These are phyloP conservation scores for Paramecium bursaria DNA, from an alignment of 73 alveolate species.

Conservation along the genomic window DNA sequence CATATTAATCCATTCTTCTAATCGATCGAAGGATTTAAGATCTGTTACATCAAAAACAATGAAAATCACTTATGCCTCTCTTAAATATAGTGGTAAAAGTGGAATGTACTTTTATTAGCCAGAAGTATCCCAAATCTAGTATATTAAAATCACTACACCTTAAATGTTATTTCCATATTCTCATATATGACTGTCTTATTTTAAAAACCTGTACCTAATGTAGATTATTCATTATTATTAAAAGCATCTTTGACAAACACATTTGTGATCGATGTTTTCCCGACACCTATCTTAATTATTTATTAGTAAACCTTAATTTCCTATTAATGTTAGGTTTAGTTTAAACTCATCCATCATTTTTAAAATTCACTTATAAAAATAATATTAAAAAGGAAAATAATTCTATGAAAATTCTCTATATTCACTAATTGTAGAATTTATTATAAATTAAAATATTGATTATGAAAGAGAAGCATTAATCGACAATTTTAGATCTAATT, in stretches of 20 bases:
- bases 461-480: no score
- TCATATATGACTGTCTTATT: neutral
- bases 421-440: no score
- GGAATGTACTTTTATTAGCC: constrained; percentile 85
- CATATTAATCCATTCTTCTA: constrained; percentile 77
- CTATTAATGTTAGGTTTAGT: no score
- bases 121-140: constrained; percentile 90
- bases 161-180: constrained; percentile 71
- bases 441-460: no score
- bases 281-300: no score
- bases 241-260: constrained; percentile 47
- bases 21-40: constrained; percentile 71
- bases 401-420: no score
- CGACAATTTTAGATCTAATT: no score
- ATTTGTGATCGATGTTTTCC: constrained; percentile 40
- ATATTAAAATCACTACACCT: neutral
- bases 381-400: no score
- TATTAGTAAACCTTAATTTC: no score
- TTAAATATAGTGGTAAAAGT: constrained; percentile 76
- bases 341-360: no score
- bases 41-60: constrained; percentile 80
- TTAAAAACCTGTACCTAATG: constrained; percentile 47
- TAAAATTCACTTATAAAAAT: no score
- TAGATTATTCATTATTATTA: constrained; percentile 11
- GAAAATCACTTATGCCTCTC: constrained; percentile 86